Conservation (phyloP, 352 stramenopile species). For the Globisporangium rhizosaccharum region DNA sequence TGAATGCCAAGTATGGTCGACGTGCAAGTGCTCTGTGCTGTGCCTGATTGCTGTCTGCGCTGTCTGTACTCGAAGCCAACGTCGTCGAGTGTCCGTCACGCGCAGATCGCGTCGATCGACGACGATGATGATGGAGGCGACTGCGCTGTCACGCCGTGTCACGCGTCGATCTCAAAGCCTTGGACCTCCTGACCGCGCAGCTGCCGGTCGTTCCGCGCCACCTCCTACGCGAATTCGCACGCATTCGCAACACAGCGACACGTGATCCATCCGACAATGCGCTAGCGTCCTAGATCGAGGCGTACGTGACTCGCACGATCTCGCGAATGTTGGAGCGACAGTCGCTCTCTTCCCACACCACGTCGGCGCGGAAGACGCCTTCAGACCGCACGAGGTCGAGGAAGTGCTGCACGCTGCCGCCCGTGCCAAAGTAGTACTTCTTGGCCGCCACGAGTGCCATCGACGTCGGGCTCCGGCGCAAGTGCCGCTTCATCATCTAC, state of each 20-base stretch:
- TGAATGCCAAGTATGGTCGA: too few relatives aligned
- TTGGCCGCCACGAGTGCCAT: constrained; percentile 74
- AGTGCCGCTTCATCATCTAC: constrained; percentile 74
- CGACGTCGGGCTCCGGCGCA: constrained; percentile 31
- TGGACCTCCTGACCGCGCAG: neutral
- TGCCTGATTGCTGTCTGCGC: too few relatives aligned
- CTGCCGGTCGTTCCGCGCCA: too few relatives aligned
- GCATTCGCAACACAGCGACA: too few relatives aligned
- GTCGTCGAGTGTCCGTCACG: too few relatives aligned
- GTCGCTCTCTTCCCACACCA: constrained; percentile 70
- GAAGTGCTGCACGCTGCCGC: constrained; percentile 86
- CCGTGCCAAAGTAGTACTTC: constrained; percentile 86
- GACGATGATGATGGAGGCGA: too few relatives aligned
- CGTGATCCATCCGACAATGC: too few relatives aligned
- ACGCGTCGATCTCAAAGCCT: neutral
- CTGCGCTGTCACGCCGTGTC: too few relatives aligned
- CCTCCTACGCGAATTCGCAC: too few relatives aligned
- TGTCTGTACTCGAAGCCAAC: too few relatives aligned
- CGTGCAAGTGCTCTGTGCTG: too few relatives aligned
- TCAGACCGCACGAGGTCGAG: constrained; percentile 45
- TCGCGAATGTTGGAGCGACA: constrained; percentile 76
- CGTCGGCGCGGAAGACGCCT: constrained; percentile 38
- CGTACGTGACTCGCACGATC: constrained; percentile 60
- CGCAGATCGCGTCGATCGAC: too few relatives aligned
- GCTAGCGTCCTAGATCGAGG: neutral